Percentiles rank a stretch among this genome's conserved stretches.
Conservation (phyloP, 345 rosid genomes). For the Erodium maritimum region DNA sequence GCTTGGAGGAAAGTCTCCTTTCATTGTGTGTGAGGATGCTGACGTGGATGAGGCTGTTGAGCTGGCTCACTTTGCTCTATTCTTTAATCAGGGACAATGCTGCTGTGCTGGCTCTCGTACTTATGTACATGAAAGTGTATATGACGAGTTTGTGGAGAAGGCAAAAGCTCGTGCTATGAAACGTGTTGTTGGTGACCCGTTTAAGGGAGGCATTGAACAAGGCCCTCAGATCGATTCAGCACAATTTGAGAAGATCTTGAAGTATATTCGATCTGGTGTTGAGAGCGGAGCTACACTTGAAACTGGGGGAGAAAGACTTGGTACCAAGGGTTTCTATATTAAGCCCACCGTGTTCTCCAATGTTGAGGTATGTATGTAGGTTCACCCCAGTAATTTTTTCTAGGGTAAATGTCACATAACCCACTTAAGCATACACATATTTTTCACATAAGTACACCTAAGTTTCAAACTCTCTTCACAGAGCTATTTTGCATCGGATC, state of each 20-base stretch:
- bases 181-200: constrained; percentile 80
- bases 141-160: constrained; percentile 83
- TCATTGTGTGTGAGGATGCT: constrained; percentile 89
- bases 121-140: constrained; percentile 66
- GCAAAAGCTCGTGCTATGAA: constrained; percentile 61
- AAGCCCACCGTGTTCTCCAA: constrained; percentile 96
- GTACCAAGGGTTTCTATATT: constrained; percentile 65
- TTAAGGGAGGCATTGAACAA: constrained; percentile 72
- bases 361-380: constrained; percentile 40
- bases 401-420: no score
- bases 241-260: constrained; percentile 63
- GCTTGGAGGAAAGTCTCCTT: constrained; percentile 98
- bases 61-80: constrained; percentile 67
- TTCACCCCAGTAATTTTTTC: no score
- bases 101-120: constrained; percentile 97
- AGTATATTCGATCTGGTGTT: constrained; percentile 56
- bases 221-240: constrained; percentile 87
- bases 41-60: constrained; percentile 84
- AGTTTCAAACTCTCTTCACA: no score
- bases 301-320: constrained; percentile 69
- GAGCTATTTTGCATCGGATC: no score
- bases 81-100: constrained; percentile 99
- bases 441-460: no score
- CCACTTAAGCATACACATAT: no score
- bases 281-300: constrained; percentile 85